Conservation (phyloP, 768 basidiomycete species). For the Leccinum aurantiacum region DNA sequence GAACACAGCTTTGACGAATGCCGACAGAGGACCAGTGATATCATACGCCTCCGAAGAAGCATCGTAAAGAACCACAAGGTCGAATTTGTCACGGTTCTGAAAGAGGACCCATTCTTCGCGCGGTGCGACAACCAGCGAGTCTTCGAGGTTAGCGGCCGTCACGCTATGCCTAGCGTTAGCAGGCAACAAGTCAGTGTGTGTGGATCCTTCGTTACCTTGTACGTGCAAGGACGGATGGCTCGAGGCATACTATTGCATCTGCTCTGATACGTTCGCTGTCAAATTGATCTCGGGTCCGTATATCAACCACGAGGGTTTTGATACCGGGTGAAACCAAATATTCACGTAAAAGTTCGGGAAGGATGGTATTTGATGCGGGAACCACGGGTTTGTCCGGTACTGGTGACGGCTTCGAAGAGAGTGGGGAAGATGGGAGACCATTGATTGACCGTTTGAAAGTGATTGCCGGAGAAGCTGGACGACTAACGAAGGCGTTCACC, state of each 20-base stretch:
- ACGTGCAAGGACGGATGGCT: constrained; percentile 73
- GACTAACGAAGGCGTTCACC: constrained; percentile 55
- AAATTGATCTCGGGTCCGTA: constrained; percentile 77
- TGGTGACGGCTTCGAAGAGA: constrained; percentile 31
- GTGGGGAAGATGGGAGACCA: constrained; percentile 34
- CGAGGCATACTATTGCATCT: constrained; percentile 76
- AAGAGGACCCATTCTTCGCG: constrained; percentile 73
- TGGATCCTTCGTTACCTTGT: constrained; percentile 50
- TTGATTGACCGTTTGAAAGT: constrained; percentile 44
- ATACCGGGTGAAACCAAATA: constrained; percentile 52
- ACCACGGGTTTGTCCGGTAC: constrained; percentile 43
- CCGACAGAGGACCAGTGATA: constrained; percentile 51
- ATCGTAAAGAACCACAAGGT: constrained; percentile 87
- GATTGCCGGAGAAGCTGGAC: constrained; percentile 60
- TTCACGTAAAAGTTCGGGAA: constrained; percentile 55
- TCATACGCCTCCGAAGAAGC: constrained; percentile 54
- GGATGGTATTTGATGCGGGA: constrained; percentile 59
- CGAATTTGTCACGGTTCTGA: constrained; percentile 81
- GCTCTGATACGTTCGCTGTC: constrained; percentile 69
- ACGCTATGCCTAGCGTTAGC: constrained; percentile 46
- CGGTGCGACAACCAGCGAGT: constrained; percentile 70
- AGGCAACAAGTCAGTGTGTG: constrained; percentile 3
- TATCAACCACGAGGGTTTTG: constrained; percentile 77
- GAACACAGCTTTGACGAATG: constrained; percentile 67
- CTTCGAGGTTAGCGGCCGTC: constrained; percentile 65